A percentile compares a stretch with the other conserved stretches of the same genome.
These are phyloP conservation scores for Spencermartinsiella europaea DNA, from an alignment of 805 yeast genomes.

Conservation along the genomic window DNA sequence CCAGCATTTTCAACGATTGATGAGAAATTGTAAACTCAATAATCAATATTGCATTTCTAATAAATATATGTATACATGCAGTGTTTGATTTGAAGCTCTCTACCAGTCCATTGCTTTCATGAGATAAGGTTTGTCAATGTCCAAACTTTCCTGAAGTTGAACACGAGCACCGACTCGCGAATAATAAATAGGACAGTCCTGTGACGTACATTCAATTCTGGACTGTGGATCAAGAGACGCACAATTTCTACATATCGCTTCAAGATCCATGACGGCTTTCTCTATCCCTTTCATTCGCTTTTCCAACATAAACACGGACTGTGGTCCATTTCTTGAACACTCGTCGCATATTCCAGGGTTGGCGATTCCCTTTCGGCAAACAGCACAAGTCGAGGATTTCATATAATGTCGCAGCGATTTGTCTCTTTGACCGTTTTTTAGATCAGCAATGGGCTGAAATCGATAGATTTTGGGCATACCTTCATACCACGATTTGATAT, in stretches of 20 bases:
- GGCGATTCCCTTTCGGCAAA: slow-evolving; percentile 13
- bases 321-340: slow-evolving; percentile 17
- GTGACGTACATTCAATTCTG: slow-evolving; percentile 46
- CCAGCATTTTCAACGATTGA: not conserved
- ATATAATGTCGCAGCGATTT: slow-evolving; percentile 16
- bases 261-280: slow-evolving; percentile 16
- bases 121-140: not conserved
- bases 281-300: slow-evolving; percentile 17
- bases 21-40: not conserved
- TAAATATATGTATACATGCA: not conserved
- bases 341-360: slow-evolving; percentile 8
- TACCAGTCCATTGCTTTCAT: slow-evolving; percentile 1
- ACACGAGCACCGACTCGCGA: slow-evolving; percentile 40
- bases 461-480: slow-evolving; percentile 50
- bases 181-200: slow-evolving; percentile 61
- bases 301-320: slow-evolving; percentile 14
- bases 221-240: slow-evolving; percentile 29
- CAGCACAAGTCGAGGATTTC: slow-evolving; percentile 17
- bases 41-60: not conserved
- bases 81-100: too few relatives aligned
- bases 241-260: slow-evolving; percentile 29
- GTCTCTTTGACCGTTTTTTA: not conserved
- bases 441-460: slow-evolving; percentile 5
- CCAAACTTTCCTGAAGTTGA: not conserved
- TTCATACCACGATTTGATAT: slow-evolving; percentile 68